These are phyloP conservation scores for Colletotrichum tabaci DNA, from an alignment of 2,329 filamentous ascomycete species.

Conservation along the genomic window DNA sequence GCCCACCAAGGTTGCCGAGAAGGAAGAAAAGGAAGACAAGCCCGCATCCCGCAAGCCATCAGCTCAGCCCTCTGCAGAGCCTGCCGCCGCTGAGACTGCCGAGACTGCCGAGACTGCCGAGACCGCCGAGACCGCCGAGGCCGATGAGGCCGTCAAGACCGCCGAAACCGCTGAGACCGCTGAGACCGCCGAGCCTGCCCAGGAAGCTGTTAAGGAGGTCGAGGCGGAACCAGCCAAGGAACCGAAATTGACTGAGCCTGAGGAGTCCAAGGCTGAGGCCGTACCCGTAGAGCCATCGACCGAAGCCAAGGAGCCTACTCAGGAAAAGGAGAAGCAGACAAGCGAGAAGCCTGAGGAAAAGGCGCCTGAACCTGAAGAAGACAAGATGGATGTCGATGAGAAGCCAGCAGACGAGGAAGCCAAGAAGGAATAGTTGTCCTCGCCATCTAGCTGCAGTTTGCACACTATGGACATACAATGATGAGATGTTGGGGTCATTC, in stretches of 20 bases:
- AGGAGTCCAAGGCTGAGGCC: conserved; percentile 38
- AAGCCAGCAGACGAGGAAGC: conserved; percentile 33
- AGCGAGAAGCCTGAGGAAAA: conserved; percentile 42
- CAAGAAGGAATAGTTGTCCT: conserved; percentile 24
- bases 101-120: conserved; percentile 40
- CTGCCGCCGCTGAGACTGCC: conserved; percentile 43
- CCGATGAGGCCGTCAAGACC: conserved; percentile 43
- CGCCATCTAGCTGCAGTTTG: not conserved
- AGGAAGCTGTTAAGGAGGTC: conserved; percentile 22
- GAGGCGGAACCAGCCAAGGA: conserved; percentile 39
- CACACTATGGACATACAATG: conserved; percentile 10
- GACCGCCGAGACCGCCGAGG: conserved; percentile 44
- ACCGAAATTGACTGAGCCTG: conserved; percentile 12
- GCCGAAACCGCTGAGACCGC: conserved; percentile 43
- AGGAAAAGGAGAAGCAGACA: conserved; percentile 41
- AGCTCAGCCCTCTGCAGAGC: conserved; percentile 27
- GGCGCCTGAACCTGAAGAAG: conserved; percentile 38
- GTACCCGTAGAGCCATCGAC: conserved; percentile 40
- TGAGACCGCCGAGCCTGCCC: conserved; percentile 35
- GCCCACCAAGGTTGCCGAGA: conserved; percentile 49
- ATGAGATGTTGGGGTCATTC: conserved; percentile 23
- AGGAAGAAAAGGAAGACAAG: conserved; percentile 45
- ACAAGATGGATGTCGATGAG: conserved; percentile 45
- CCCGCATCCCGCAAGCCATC: conserved; percentile 33
- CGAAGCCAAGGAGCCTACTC: conserved; percentile 29